Conservation (phyloP, 345 rosid genomes). For the Arabis alpina region DNA sequence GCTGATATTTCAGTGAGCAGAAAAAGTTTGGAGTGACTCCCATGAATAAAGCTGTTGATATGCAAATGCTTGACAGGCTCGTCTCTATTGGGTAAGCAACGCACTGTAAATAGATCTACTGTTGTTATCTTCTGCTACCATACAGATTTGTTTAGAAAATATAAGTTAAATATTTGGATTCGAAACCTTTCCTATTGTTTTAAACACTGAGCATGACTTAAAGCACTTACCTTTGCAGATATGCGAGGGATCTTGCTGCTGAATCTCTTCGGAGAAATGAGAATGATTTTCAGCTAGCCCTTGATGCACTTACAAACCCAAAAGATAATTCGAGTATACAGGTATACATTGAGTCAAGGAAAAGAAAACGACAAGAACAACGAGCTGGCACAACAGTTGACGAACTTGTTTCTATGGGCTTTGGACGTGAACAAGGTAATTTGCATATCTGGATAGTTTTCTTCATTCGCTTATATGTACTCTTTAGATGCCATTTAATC, state of each 20-base stretch:
- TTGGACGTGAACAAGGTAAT: conserved; percentile 74
- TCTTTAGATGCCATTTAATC: conserved; percentile 1
- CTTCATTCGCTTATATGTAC: conserved; percentile 5
- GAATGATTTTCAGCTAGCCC: conserved; percentile 75
- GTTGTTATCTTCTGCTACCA: conserved; percentile 4
- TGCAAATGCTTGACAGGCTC: conserved; percentile 63
- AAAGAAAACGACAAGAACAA: conserved; percentile 62
- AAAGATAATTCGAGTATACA: conserved; percentile 68
- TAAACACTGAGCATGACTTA: neutral
- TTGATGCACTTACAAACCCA: conserved; percentile 86
- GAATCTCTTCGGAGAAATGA: conserved; percentile 92
- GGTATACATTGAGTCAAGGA: conserved; percentile 70
- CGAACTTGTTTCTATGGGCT: conserved; percentile 88
- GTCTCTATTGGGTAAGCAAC: conserved; percentile 74
- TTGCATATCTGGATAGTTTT: neutral
- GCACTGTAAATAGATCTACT: neutral
- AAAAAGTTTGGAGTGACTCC: conserved; percentile 82
- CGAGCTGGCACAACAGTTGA: conserved; percentile 48
- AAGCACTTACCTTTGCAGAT: conserved; percentile 56
- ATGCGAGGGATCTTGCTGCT: conserved; percentile 80
- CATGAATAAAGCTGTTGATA: conserved; percentile 78
- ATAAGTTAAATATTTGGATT: neutral
- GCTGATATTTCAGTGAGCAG: conserved; percentile 70
- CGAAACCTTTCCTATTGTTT: conserved; percentile 1
- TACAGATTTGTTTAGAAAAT: neutral